These are phyloP conservation scores for Nitzschia sp. DNA, from an alignment of 108 stramenopile genomes.

Conservation along the genomic window DNA sequence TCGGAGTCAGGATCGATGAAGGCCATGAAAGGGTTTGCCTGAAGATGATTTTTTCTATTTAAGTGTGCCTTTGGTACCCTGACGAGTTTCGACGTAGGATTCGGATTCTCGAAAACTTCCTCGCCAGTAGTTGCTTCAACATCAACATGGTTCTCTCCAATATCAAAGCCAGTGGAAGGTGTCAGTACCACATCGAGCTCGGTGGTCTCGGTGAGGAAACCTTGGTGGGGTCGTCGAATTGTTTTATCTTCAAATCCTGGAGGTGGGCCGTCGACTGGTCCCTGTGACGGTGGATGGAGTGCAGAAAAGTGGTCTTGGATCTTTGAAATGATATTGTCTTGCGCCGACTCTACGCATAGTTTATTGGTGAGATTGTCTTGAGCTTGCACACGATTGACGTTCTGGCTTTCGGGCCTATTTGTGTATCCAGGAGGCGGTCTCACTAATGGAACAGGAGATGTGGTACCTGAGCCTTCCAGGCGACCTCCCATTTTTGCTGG, in stretches of 20 bases:
- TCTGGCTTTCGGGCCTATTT: not conserved
- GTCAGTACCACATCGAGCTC: too few species aligned
- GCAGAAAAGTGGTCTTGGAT: not conserved
- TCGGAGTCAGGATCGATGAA: not conserved
- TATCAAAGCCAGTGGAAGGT: not conserved
- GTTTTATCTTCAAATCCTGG: slow-evolving; percentile 3
- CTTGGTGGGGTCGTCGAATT: not conserved
- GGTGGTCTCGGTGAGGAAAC: not conserved
- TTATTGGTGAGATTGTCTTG: not conserved
- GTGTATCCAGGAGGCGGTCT: slow-evolving; percentile 8
- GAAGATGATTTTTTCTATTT: too few species aligned
- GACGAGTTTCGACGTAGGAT: not conserved
- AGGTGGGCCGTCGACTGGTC: not conserved
- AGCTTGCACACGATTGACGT: not conserved
- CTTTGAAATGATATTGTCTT: not conserved
- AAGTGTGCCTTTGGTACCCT: not conserved
- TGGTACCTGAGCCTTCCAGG: not conserved
- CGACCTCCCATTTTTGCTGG: not conserved
- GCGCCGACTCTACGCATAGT: not conserved
- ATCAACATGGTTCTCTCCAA: not conserved
- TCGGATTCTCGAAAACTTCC: not conserved
- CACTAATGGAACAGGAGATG: not conserved
- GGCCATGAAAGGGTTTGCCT: not conserved
- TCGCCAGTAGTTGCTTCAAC: not conserved
- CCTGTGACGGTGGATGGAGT: not conserved